Base-by-base conservation (phyloP, 176 grass and related monocot genomes). In the Zea mays region DNA sequence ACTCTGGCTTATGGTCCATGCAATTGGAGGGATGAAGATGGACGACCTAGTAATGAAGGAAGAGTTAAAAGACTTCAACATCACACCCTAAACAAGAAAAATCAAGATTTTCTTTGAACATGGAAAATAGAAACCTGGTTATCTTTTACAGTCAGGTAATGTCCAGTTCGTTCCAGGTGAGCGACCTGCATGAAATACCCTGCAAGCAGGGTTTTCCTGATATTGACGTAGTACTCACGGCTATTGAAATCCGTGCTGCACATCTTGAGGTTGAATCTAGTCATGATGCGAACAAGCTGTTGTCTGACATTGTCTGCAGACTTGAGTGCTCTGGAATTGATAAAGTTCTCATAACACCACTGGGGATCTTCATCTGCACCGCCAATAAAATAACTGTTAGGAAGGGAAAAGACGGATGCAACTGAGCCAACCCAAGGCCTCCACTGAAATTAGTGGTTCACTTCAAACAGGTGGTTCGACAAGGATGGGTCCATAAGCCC, bases 141-240 rank as follows among this genome's bases (percentile, higher is more conserved):
- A 72, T 99, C 96, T 84, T 99, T 99, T 16, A 96, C 92, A 47
- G 96, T 96, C 39, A 99, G 58, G 67, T 96, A 96, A 81, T 99
- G 92, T 8, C 96, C 96, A 65, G 90, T 92, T 42, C 92, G 83
- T 72, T 99, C 96, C 67, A 95, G 79, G 74, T 96, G 92, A 79
- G 96, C 96, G 54, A 99, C 92, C 88, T 99, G 96, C 96, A 99
- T 99, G 77, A 99, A 99, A 37, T 99, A 93, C 43, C 96, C 96
- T 9, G 96, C 35, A 81, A 99, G 90, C 88, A 99, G 42, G 10
- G 92, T 79, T 74, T 96, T 99, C 47, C 90, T 88, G 36, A 99
- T 99, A 78, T 93, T 99, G 43, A 99, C 48, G 17, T 95, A 99
- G 76, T 95, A 99, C 43, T 99, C 92, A 5, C 83, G 87, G 39